phyloP scores from a whole-genome alignment of 108 stramenopile genomes.

The Schizochytrium sp. region DNA sequence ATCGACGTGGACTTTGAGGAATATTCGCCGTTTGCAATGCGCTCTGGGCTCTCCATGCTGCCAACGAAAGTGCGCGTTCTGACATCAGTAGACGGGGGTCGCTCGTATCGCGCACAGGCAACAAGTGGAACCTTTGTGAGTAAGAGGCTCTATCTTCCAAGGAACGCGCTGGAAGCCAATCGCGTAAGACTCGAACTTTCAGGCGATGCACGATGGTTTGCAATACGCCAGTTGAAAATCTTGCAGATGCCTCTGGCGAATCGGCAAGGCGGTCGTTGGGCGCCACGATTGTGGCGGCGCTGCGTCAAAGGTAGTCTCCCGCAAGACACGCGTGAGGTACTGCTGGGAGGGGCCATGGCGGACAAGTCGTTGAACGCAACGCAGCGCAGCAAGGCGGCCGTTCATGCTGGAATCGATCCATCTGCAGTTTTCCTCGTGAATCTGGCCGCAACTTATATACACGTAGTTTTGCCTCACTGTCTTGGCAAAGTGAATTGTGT shows the following conservation, averaged over 20 bases:
- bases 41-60: neutral
- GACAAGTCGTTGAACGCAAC: neutral
- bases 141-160: neutral
- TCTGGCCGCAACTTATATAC: neutral
- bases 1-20: neutral
- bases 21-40: neutral
- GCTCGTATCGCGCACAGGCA: neutral
- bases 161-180: neutral
- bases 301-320: too few species aligned
- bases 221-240: neutral
- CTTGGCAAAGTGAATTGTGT: neutral
- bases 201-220: neutral
- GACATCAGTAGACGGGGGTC: neutral
- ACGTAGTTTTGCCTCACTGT: neutral
- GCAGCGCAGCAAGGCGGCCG: neutral
- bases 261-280: too few species aligned
- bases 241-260: neutral
- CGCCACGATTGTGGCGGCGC: too few species aligned
- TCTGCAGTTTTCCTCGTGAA: neutral
- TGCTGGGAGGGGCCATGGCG: too few species aligned
- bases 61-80: neutral
- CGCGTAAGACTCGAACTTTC: neutral
- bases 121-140: neutral
- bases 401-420: neutral
- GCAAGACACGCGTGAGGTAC: too few species aligned